A percentile compares a stretch with the other conserved stretches of the same genome.
These are phyloP conservation scores for Gyromitra esculenta DNA, from an alignment of 2,329 filamentous ascomycete genomes.

Conservation along the genomic window DNA sequence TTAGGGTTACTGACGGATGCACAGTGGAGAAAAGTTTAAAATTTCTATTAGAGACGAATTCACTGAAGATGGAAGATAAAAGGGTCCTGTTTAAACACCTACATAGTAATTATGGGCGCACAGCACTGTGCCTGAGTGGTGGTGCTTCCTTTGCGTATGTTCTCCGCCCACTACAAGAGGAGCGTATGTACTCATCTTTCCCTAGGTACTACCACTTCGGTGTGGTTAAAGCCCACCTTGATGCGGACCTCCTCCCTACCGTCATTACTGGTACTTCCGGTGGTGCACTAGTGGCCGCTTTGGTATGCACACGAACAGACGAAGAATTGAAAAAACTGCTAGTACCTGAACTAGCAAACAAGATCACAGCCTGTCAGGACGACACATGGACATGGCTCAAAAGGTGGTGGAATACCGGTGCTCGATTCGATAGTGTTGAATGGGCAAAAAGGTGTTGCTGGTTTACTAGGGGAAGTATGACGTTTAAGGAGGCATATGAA, in stretches of 20 bases:
- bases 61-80: constrained; percentile 78
- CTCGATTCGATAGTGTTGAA: constrained; percentile 90
- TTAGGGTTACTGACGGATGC: constrained; percentile 25
- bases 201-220: constrained; percentile 87
- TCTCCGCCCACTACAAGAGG: neutral
- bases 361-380: constrained; percentile 87
- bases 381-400: constrained; percentile 76
- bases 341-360: constrained; percentile 83
- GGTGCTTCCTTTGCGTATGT: constrained; percentile 82
- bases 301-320: constrained; percentile 89
- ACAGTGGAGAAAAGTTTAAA: constrained; percentile 72
- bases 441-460: constrained; percentile 87
- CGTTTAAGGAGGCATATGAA: constrained; percentile 93
- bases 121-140: constrained; percentile 90
- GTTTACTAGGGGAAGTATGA: constrained; percentile 91
- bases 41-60: constrained; percentile 74
- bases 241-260: constrained; percentile 84
- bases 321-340: constrained; percentile 87
- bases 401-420: constrained; percentile 91
- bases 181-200: constrained; percentile 24
- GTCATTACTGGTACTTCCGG: constrained; percentile 98
- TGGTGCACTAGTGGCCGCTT: constrained; percentile 85
- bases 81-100: constrained; percentile 84
- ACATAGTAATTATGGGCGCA: constrained; percentile 89
- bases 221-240: constrained; percentile 86